A percentile compares a stretch with the other conserved stretches of the same genome.
phyloP scores from a whole-genome alignment of 352 stramenopile genomes.

The Phytophthora colocasiae region DNA sequence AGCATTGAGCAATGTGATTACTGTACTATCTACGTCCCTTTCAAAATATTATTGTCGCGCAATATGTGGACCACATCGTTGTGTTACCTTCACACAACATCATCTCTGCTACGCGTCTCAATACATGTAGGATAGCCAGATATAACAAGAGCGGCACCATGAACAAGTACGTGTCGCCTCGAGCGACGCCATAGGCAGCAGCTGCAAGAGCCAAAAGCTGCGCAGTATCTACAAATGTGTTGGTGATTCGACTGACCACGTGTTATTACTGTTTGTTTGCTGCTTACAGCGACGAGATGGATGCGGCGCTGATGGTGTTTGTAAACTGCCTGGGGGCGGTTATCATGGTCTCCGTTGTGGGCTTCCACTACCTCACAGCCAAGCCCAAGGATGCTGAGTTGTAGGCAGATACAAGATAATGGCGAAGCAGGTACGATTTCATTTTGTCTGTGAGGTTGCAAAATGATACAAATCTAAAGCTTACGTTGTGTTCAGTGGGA shows the following conservation, averaged over 20 bases:
- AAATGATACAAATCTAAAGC: background rate
- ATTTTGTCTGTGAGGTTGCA: background rate
- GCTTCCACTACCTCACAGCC: slow-evolving; percentile 90
- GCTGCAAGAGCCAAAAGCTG: background rate
- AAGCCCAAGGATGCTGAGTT: slow-evolving; percentile 83
- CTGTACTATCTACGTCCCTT: no score
- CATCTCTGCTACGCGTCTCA: slow-evolving; percentile 28
- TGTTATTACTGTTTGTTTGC: slow-evolving; percentile 6
- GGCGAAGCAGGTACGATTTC: slow-evolving; percentile 14
- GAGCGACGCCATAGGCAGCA: background rate
- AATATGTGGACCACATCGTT: slow-evolving; percentile 12
- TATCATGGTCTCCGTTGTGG: slow-evolving; percentile 90
- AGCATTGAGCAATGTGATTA: no score
- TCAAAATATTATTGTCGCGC: slow-evolving; percentile 1
- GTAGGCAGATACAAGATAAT: slow-evolving; percentile 35
- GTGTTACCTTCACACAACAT: slow-evolving; percentile 11
- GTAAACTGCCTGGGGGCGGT: slow-evolving; percentile 88
- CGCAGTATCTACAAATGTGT: background rate
- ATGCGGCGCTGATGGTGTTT: slow-evolving; percentile 87
- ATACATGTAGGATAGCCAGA: slow-evolving; percentile 35
- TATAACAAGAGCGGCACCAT: slow-evolving; percentile 37
- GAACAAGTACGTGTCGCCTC: slow-evolving; percentile 51
- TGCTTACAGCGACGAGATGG: slow-evolving; percentile 82
- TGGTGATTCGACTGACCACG: slow-evolving; percentile 6
- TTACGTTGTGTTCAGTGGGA: slow-evolving; percentile 57